Conservation (phyloP, 345 rosid genomes). For the Syzygium oleosum region DNA sequence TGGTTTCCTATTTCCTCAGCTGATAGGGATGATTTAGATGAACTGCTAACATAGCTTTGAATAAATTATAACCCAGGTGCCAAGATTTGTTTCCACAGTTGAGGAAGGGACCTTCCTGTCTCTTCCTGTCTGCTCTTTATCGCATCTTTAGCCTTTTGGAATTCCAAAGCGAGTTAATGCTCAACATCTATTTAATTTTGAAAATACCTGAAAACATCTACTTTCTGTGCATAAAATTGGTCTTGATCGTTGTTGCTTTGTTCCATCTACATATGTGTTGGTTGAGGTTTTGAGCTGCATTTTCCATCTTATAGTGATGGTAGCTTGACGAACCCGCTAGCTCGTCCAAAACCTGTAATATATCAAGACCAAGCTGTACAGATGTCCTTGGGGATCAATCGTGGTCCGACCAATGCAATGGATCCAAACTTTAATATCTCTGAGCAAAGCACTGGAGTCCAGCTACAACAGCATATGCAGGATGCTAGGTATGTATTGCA, state of each 20-base stretch:
- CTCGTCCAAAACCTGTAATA: constrained; percentile 51
- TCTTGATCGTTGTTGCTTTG: neutral
- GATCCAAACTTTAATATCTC: constrained; percentile 50
- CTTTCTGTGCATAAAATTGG: neutral
- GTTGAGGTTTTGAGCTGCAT: neutral
- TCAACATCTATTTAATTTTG: neutral
- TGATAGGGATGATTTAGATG: neutral
- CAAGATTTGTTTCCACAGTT: neutral
- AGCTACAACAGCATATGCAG: constrained; percentile 18
- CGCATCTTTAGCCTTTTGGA: neutral
- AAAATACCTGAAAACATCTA: neutral
- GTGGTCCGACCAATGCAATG: constrained; percentile 32
- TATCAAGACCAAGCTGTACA: constrained; percentile 65
- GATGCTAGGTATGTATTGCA: constrained; percentile 49
- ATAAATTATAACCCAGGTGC: neutral
- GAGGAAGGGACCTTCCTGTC: neutral
- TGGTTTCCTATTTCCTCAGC: neutral
- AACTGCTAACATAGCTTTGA: neutral
- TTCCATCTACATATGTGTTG: neutral
- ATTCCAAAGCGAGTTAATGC: neutral
- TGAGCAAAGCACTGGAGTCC: constrained; percentile 44
- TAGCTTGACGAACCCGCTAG: constrained; percentile 55
- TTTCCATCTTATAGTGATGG: constrained; percentile 48
- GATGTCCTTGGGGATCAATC: constrained; percentile 43
- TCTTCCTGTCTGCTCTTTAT: neutral